Evolutionary conservation across 768 basidiomycete genomes (phyloP).

Genomic region (Trametes cubensis): DNA sequence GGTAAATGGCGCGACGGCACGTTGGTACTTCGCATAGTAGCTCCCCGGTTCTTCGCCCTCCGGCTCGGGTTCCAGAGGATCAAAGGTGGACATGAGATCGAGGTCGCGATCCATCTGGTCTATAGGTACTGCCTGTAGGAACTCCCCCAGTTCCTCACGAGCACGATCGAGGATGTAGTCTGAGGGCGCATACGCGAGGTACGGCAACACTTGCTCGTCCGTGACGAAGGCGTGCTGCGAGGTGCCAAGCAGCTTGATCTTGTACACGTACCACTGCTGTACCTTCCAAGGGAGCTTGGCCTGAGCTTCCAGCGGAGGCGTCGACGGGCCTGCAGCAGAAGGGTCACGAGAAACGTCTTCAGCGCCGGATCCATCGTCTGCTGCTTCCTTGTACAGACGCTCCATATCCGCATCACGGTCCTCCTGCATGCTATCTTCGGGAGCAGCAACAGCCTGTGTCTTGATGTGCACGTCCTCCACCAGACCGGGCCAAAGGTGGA

Average conservation of each 20-base stretch:
- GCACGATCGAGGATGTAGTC: conserved; percentile 48
- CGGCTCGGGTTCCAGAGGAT: conserved; percentile 43
- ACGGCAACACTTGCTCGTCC: conserved; percentile 70
- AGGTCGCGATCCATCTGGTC: conserved; percentile 26
- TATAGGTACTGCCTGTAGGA: conserved; percentile 21
- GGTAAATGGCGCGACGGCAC: conserved; percentile 64
- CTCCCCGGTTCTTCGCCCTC: background rate
- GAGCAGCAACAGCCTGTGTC: conserved; percentile 42
- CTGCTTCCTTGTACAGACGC: conserved; percentile 21
- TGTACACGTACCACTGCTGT: conserved; percentile 63
- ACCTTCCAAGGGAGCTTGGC: conserved; percentile 55
- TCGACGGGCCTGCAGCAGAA: conserved; percentile 9
- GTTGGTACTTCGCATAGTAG: conserved; percentile 42
- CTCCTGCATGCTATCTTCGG: background rate
- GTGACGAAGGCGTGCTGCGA: conserved; percentile 49
- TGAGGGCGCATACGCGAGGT: conserved; percentile 66
- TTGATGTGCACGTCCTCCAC: conserved; percentile 60
- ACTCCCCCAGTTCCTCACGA: conserved; percentile 17
- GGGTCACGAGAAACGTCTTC: background rate
- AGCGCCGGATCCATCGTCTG: conserved; percentile 18
- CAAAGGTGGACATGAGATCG: conserved; percentile 48
- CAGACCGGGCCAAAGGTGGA: conserved; percentile 75
- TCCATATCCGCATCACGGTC: background rate
- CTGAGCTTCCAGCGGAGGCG: conserved; percentile 19
- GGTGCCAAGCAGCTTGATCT: conserved; percentile 66